Evolutionary conservation across 1,284 basidiomycete species (phyloP).

Genomic region (Afroboletus lepidellus): DNA sequence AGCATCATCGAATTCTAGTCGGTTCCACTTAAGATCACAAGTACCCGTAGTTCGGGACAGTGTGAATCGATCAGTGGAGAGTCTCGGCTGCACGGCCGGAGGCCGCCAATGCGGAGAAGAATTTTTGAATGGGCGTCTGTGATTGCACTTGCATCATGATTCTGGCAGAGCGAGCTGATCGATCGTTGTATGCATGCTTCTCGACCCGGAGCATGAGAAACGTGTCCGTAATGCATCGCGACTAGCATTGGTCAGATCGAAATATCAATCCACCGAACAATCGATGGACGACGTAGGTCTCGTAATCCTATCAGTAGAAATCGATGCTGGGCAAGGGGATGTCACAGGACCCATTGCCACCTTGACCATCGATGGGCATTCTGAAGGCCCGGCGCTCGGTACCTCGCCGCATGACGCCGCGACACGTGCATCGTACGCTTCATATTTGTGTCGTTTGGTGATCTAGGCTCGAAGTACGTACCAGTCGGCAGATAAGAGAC

Average conservation of each 20-base stretch:
- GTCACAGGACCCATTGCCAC: neutral
- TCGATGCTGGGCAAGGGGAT: neutral
- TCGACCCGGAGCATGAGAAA: constrained; percentile 7
- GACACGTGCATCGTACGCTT: constrained; percentile 6
- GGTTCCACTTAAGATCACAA: neutral
- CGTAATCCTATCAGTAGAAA: neutral
- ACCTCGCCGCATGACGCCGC: constrained; percentile 4
- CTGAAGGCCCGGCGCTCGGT: neutral
- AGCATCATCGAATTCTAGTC: neutral
- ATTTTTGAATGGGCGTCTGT: neutral
- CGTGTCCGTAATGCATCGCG: neutral
- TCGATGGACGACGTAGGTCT: neutral
- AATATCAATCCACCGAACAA: neutral
- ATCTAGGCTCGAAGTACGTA: constrained; percentile 20
- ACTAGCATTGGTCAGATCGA: neutral
- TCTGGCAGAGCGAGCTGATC: constrained; percentile 2
- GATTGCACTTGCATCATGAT: neutral
- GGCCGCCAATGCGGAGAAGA: constrained; percentile 4
- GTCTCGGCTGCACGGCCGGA: neutral
- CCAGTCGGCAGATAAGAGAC: constrained; percentile 15
- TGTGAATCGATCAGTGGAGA: neutral
- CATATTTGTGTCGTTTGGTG: constrained; percentile 5
- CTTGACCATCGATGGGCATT: neutral
- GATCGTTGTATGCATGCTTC: neutral
- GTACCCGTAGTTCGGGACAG: neutral